Percentiles rank a stretch among this genome's conserved stretches.
These are phyloP conservation scores for Venturia pyrina DNA, from an alignment of 2,329 filamentous ascomycete genomes.

Conservation along the genomic window DNA sequence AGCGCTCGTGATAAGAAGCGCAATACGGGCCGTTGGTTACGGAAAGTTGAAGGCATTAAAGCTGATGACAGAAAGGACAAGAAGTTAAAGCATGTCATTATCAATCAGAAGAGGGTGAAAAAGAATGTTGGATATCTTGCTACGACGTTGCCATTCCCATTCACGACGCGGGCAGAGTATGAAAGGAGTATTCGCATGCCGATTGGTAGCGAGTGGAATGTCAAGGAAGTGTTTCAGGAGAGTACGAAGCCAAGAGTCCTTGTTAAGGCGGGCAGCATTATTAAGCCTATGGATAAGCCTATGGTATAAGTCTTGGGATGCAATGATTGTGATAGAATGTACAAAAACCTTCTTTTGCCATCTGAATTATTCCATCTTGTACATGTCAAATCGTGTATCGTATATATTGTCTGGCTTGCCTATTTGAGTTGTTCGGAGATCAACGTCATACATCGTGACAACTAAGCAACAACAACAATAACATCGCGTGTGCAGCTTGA, in stretches of 20 bases:
- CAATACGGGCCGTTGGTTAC: conserved; percentile 44
- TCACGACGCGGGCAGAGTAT: conserved; percentile 80
- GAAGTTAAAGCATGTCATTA: conserved; percentile 74
- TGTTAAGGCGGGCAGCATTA: conserved; percentile 86
- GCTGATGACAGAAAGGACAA: conserved; percentile 69
- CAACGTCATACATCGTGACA: not conserved
- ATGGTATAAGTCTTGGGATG: conserved; percentile 31
- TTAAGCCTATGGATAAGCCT: conserved; percentile 79
- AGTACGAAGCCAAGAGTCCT: conserved; percentile 81
- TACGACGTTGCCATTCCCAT: conserved; percentile 74
- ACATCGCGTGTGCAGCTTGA: not conserved
- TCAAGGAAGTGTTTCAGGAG: conserved; percentile 89
- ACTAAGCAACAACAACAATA: not conserved
- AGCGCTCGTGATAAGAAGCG: conserved; percentile 55
- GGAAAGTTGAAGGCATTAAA: conserved; percentile 62
- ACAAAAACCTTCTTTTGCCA: not conserved
- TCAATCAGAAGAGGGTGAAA: conserved; percentile 82
- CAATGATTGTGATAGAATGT: not conserved
- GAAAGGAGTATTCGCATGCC: conserved; percentile 79
- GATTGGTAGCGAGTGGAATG: conserved; percentile 88
- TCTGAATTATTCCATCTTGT: not conserved
- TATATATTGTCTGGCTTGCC: not conserved
- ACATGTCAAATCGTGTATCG: not conserved
- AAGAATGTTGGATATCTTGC: conserved; percentile 91
- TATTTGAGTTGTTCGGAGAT: not conserved